These are phyloP conservation scores for Fusarium pilosicola DNA, from an alignment of 2,329 filamentous ascomycete species.

Conservation along the genomic window DNA sequence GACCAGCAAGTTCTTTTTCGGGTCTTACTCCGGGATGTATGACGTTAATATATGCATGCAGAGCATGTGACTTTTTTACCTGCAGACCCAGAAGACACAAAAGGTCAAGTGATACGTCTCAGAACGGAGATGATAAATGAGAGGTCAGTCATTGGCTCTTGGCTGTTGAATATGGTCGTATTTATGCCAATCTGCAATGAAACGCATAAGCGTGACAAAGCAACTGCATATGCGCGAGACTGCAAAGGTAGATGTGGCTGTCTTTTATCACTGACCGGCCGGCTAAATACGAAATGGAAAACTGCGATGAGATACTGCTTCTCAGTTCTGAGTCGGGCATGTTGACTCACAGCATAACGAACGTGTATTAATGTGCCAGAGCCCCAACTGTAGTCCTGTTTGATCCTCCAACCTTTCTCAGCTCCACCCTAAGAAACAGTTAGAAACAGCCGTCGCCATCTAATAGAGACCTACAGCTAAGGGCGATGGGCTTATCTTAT, in stretches of 20 bases:
- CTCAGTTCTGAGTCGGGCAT: fast-evolving
- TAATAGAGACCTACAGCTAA: fast-evolving
- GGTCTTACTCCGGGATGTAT: not conserved
- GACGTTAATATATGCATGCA: not conserved
- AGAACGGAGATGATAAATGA: not conserved
- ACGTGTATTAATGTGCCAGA: not conserved
- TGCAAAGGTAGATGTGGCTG: not conserved
- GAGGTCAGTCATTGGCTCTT: not conserved
- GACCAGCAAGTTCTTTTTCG: fast-evolving
- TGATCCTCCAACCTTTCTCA: too few relatives aligned
- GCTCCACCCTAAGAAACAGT: fast-evolving
- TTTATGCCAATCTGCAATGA: not conserved
- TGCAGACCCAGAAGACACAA: not conserved
- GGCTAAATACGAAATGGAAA: not conserved
- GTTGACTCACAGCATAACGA: fast-evolving
- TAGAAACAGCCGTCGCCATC: fast-evolving
- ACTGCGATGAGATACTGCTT: too few relatives aligned
- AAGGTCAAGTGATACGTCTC: not conserved
- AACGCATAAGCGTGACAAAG: not conserved
- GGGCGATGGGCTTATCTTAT: not conserved
- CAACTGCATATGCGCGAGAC: not conserved
- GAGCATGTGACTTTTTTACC: not conserved
- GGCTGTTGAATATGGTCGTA: fast-evolving
- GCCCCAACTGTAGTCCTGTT: fast-evolving
- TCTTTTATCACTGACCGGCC: fast-evolving